These are phyloP conservation scores for Epicoccum sorghinum DNA, from an alignment of 2,329 filamentous ascomycete species.

Conservation along the genomic window DNA sequence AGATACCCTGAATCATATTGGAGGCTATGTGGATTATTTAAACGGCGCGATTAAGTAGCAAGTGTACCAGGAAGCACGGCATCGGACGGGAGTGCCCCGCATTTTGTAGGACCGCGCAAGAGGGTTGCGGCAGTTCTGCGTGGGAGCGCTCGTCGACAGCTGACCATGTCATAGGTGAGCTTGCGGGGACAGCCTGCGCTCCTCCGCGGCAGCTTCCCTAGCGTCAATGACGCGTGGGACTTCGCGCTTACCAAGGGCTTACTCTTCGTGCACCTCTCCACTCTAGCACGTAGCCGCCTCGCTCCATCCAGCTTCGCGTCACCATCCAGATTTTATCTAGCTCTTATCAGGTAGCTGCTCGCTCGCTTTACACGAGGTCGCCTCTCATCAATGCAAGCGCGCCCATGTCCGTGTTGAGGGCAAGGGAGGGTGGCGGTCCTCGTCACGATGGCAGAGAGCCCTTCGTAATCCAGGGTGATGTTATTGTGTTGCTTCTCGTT, in stretches of 20 bases:
- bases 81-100: slow-evolving; percentile 3
- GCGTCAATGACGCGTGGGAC: not conserved
- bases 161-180: slow-evolving; percentile 8
- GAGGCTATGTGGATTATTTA: slow-evolving; percentile 4
- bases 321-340: not conserved
- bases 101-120: not conserved
- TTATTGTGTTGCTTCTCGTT: slow-evolving; percentile 5
- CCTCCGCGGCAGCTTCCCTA: not conserved
- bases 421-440: not conserved
- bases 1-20: slow-evolving; percentile 8
- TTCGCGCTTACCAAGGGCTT: slow-evolving; percentile 3
- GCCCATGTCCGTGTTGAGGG: slow-evolving; percentile 5
- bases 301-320: not conserved
- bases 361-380: not conserved
- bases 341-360: not conserved
- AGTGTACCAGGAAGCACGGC: not conserved
- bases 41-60: slow-evolving; percentile 4
- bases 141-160: not conserved
- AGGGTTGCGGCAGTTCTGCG: not conserved
- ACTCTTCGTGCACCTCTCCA: not conserved
- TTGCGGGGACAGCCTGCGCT: not conserved
- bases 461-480: slow-evolving; percentile 6
- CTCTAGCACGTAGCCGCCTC: not conserved
- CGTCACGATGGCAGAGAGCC: not conserved
- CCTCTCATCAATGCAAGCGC: not conserved